These are phyloP conservation scores for Lactarius psammicola DNA, from an alignment of 768 basidiomycete species.

Conservation along the genomic window DNA sequence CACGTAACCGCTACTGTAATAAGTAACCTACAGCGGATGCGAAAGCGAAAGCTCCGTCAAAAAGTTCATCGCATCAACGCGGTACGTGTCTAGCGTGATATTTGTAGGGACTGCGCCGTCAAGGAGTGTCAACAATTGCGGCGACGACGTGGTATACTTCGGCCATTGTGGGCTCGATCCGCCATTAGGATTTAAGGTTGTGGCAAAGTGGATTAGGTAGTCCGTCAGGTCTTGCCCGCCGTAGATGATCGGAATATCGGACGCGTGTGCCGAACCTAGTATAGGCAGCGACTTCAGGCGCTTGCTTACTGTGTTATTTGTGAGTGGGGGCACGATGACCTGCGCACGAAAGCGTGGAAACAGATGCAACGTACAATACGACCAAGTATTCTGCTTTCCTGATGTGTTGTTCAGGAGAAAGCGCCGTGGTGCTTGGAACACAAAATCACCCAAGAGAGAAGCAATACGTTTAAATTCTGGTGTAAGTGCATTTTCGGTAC, in stretches of 20 bases:
- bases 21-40: neutral
- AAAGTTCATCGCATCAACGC: constrained; percentile 7
- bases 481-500: constrained; percentile 28
- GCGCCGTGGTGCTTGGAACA: constrained; percentile 39
- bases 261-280: constrained; percentile 33
- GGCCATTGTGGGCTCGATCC: constrained; percentile 21
- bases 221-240: constrained; percentile 19
- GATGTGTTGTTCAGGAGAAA: constrained; percentile 38
- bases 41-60: constrained; percentile 11
- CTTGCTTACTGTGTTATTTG: constrained; percentile 35
- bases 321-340: neutral
- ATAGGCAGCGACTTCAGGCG: constrained; percentile 33
- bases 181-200: constrained; percentile 34
- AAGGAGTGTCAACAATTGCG: constrained; percentile 24
- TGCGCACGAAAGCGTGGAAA: neutral
- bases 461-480: constrained; percentile 44
- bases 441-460: constrained; percentile 39
- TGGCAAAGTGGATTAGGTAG: constrained; percentile 31
- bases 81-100: constrained; percentile 30
- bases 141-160: constrained; percentile 13
- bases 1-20: neutral
- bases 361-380: constrained; percentile 36
- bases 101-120: constrained; percentile 5
- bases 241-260: constrained; percentile 21
- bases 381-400: constrained; percentile 36